Percentiles rank a stretch among this genome's conserved stretches.
Conservation (phyloP, 805 yeast species). For the Suhomyces kilbournensis region DNA sequence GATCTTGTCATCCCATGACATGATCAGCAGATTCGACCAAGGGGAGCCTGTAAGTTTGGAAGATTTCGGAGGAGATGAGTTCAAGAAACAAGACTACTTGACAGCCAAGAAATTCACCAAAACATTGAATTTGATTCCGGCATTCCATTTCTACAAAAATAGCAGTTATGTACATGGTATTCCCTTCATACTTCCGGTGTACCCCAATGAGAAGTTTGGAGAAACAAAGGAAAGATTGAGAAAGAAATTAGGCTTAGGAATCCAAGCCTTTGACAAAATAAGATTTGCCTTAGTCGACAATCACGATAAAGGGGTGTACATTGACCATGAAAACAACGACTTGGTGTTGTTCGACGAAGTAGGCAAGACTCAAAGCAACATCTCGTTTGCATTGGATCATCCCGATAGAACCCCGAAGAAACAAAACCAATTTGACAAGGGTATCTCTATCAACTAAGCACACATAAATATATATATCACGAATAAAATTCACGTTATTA, state of each 20-base stretch:
- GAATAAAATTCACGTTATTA: not conserved
- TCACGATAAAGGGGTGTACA: constrained; percentile 40
- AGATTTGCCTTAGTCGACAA: constrained; percentile 55
- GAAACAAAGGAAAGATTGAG: constrained; percentile 68
- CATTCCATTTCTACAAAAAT: constrained; percentile 74
- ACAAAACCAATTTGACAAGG: constrained; percentile 36
- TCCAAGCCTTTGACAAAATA: constrained; percentile 75
- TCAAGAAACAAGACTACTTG: constrained; percentile 21
- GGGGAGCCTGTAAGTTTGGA: constrained; percentile 16
- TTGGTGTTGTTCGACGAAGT: constrained; percentile 55
- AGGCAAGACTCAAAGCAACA: constrained; percentile 37
- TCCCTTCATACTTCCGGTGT: constrained; percentile 75
- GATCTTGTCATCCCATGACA: constrained; percentile 34
- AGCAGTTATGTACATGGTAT: constrained; percentile 70
- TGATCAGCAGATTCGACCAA: constrained; percentile 23
- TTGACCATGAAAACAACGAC: constrained; percentile 51
- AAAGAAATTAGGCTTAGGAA: constrained; percentile 68
- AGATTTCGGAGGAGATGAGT: constrained; percentile 24
- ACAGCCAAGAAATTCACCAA: constrained; percentile 21
- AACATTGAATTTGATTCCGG: constrained; percentile 52
- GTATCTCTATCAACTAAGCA: constrained; percentile 37
- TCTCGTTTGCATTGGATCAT: constrained; percentile 76
- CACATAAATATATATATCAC: not conserved
- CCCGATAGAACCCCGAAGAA: constrained; percentile 69
- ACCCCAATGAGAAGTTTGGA: constrained; percentile 61